A percentile compares a stretch with the other conserved stretches of the same genome.
Conservation (phyloP, 371 early-diverging fungal genomes). For the Mortierella polycephala region DNA sequence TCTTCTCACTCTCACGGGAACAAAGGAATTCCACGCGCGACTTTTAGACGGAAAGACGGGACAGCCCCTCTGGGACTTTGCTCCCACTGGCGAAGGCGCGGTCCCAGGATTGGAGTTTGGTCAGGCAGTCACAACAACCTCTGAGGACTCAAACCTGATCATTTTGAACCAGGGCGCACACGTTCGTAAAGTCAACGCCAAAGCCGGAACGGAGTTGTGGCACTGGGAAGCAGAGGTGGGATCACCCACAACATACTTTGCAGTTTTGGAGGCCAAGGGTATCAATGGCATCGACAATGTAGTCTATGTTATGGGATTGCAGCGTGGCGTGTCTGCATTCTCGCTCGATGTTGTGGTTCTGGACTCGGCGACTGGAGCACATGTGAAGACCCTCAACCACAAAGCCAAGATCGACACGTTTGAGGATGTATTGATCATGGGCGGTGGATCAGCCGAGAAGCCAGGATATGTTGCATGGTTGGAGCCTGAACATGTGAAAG, state of each 20-base stretch:
- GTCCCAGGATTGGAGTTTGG: constrained; percentile 37
- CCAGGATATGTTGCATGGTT: constrained; percentile 41
- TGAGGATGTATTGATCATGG: constrained; percentile 26
- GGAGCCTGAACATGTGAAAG: constrained; percentile 41
- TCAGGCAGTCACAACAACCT: constrained; percentile 45
- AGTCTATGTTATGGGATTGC: constrained; percentile 39
- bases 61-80: constrained; percentile 56
- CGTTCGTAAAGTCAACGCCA: constrained; percentile 44
- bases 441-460: constrained; percentile 34
- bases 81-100: constrained; percentile 57
- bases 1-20: constrained; percentile 57
- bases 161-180: constrained; percentile 50
- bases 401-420: constrained; percentile 26
- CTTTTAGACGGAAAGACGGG: constrained; percentile 63
- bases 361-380: constrained; percentile 36
- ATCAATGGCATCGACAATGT: constrained; percentile 19
- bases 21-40: constrained; percentile 56
- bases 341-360: constrained; percentile 33
- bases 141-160: constrained; percentile 35
- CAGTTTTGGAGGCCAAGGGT: constrained; percentile 46
- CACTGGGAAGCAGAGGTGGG: constrained; percentile 47
- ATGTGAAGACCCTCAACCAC: constrained; percentile 38
- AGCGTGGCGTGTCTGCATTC: constrained; percentile 33
- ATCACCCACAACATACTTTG: constrained; percentile 35
- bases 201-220: constrained; percentile 42